A percentile compares a stretch with the other conserved stretches of the same genome.
Conservation (phyloP, 2,329 filamentous ascomycete species). For the Xylaria sp. region DNA sequence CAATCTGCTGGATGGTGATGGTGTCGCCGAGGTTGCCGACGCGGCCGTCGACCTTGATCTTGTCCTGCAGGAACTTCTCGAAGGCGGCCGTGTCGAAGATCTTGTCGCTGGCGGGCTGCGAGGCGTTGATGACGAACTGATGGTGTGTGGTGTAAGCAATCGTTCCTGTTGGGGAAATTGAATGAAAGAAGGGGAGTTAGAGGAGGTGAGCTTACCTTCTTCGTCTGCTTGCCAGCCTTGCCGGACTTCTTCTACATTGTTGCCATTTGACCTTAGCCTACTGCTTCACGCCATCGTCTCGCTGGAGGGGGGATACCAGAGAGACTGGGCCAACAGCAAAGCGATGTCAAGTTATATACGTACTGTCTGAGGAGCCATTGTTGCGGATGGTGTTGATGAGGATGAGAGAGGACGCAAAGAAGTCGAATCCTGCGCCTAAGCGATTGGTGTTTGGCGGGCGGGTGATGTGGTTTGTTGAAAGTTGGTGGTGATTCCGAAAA, state of each 20-base stretch:
- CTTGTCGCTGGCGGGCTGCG: constrained; percentile 98
- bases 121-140: constrained; percentile 99
- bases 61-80: constrained; percentile 99
- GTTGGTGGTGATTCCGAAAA: constrained; percentile 35
- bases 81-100: constrained; percentile 99
- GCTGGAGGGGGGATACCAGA: constrained; percentile 48
- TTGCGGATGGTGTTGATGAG: constrained; percentile 43
- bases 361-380: constrained; percentile 92
- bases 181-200: neutral
- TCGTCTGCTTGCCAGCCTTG: constrained; percentile 79
- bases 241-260: constrained; percentile 72
- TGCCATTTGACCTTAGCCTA: constrained; percentile 87
- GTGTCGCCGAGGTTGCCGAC: constrained; percentile 97
- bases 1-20: constrained; percentile 88
- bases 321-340: constrained; percentile 88
- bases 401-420: constrained; percentile 75
- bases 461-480: constrained; percentile 42
- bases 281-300: constrained; percentile 77
- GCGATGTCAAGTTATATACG: constrained; percentile 77
- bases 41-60: constrained; percentile 99
- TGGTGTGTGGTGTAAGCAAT: constrained; percentile 13
- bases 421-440: constrained; percentile 60
- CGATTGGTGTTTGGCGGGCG: constrained; percentile 14
- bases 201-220: constrained; percentile 72
- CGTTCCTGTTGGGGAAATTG: neutral